phyloP scores from a whole-genome alignment of 768 basidiomycete genomes.

The Mycena crocata region DNA sequence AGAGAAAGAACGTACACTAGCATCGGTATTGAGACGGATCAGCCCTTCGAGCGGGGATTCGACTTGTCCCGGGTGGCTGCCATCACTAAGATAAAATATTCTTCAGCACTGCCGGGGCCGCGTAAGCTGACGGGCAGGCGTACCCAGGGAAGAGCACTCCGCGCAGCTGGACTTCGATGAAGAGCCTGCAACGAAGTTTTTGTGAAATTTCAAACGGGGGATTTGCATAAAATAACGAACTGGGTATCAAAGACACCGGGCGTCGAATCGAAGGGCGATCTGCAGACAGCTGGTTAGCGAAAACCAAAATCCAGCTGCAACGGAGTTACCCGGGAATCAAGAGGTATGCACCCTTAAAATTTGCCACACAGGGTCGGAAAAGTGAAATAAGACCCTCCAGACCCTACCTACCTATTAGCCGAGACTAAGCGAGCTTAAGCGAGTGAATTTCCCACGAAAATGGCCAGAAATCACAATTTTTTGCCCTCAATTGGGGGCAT shows the following conservation, averaged over 20 bases:
- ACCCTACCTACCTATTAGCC: no score
- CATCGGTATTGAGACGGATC: constrained; percentile 36
- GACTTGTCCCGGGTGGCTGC: constrained; percentile 36
- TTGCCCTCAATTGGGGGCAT: no score
- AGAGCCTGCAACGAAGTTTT: constrained; percentile 26
- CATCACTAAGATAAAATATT: constrained; percentile 28
- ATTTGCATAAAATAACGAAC: constrained; percentile 19
- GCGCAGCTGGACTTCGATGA: constrained; percentile 47
- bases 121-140: constrained; percentile 12
- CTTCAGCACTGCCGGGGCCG: background rate
- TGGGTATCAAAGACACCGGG: constrained; percentile 57
- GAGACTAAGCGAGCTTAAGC: no score
- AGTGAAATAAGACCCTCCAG: no score
- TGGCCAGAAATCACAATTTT: no score
- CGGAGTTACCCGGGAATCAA: constrained; percentile 28
- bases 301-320: constrained; percentile 19
- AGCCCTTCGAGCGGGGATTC: constrained; percentile 34
- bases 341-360: constrained; percentile 21
- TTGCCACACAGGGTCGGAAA: no score
- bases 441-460: no score
- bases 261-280: constrained; percentile 60
- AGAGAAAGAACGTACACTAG: constrained; percentile 17
- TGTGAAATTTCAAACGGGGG: background rate
- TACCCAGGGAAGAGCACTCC: constrained; percentile 41
- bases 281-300: constrained; percentile 26